Evolutionary conservation across 2,329 filamentous ascomycete species (phyloP).

Genomic region (Cephalotrichum gorgonifer): DNA sequence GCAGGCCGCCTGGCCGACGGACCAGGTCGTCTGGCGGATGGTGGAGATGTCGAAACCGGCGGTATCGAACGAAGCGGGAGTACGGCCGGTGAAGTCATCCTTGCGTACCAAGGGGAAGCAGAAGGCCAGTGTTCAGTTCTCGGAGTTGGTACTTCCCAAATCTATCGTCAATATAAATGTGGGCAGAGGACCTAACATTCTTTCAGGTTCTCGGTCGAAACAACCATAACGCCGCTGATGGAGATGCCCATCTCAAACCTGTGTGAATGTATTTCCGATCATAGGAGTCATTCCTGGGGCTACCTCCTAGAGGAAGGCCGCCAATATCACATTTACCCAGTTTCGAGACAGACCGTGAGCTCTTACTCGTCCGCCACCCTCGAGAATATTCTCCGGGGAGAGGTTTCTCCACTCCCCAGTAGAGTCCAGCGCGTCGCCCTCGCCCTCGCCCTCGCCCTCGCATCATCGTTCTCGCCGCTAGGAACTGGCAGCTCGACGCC

Average conservation of each 20-base stretch:
- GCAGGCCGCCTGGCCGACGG: no score
- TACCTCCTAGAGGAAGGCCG: not conserved
- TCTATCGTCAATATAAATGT: no score
- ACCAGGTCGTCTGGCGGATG: no score
- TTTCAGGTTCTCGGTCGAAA: no score
- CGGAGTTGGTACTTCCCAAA: no score
- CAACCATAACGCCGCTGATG: no score
- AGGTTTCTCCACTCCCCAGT: constrained; percentile 5
- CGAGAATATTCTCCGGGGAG: not conserved
- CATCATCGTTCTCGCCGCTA: constrained; percentile 14
- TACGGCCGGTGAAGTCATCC: no score
- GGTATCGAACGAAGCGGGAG: no score
- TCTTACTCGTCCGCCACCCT: not conserved
- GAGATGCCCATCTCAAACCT: not conserved
- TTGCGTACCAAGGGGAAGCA: no score
- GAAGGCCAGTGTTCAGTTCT: no score
- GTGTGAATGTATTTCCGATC: not conserved
- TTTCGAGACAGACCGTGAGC: not conserved
- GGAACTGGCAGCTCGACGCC: constrained; percentile 3
- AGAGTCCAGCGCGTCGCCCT: constrained; percentile 13
- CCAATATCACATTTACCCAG: not conserved
- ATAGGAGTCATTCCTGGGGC: not conserved
- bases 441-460: constrained; percentile 11
- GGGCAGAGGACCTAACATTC: no score
- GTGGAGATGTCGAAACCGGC: no score